phyloP scores from a whole-genome alignment of 2,329 filamentous ascomycete genomes.

The Trichoderma oligosporum region DNA sequence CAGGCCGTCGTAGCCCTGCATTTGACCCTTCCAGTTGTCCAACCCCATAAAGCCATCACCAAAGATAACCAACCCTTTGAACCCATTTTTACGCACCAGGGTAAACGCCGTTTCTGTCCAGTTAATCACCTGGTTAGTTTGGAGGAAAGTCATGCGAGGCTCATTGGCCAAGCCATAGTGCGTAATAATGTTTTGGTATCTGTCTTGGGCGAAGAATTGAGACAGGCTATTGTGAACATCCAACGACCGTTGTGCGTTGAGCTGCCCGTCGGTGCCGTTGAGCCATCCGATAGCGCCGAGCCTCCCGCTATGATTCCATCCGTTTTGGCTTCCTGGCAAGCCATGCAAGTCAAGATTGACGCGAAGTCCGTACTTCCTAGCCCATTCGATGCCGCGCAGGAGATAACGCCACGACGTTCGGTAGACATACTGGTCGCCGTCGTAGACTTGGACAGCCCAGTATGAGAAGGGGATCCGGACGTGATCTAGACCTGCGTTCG shows the following conservation, averaged over 20 bases:
- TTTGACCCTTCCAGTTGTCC: constrained; percentile 80
- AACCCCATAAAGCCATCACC: constrained; percentile 94
- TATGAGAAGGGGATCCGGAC: constrained; percentile 95
- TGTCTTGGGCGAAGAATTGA: constrained; percentile 86
- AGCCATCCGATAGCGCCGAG: constrained; percentile 82
- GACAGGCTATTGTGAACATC: constrained; percentile 85
- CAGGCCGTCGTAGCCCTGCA: constrained; percentile 67
- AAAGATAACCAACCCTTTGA: constrained; percentile 71
- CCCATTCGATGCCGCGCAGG: constrained; percentile 87
- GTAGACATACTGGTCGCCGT: constrained; percentile 80
- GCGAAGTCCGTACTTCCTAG: constrained; percentile 83
- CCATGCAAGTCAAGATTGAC: constrained; percentile 92
- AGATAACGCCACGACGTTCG: constrained; percentile 91
- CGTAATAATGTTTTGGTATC: constrained; percentile 86
- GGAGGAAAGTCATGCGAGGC: constrained; percentile 76
- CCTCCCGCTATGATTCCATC: constrained; percentile 93
- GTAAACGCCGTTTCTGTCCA: constrained; percentile 77
- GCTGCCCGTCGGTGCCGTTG: constrained; percentile 77
- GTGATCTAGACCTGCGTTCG: constrained; percentile 85
- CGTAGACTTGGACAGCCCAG: constrained; percentile 86
- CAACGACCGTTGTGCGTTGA: constrained; percentile 76
- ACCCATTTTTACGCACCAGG: constrained; percentile 71
- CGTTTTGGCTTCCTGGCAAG: constrained; percentile 91
- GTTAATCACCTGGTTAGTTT: constrained; percentile 61
- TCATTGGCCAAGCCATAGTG: constrained; percentile 97